Percentiles rank a stretch among this genome's conserved stretches.
Conservation (phyloP, 2,329 filamentous ascomycete genomes). For the Penicillium palitans region DNA sequence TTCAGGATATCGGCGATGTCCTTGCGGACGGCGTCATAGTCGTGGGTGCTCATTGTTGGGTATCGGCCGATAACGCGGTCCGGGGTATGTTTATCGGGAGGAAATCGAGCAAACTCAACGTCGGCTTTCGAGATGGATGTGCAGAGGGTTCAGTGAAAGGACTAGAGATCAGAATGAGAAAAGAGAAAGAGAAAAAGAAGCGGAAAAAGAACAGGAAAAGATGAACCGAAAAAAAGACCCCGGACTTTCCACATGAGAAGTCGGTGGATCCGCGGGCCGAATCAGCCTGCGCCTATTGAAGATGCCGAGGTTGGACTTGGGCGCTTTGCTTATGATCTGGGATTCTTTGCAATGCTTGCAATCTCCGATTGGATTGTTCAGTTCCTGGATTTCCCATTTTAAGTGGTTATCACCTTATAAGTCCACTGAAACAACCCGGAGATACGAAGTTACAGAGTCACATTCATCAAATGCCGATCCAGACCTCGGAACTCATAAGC, state of each 20-base stretch:
- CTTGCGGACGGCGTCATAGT: constrained; percentile 53
- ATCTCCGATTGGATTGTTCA: constrained; percentile 3
- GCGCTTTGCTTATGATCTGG: not conserved
- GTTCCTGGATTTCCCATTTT: not conserved
- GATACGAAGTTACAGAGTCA: constrained; percentile 1
- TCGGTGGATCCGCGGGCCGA: constrained; percentile 34
- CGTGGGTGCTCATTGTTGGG: constrained; percentile 36
- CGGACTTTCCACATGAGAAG: constrained; percentile 33
- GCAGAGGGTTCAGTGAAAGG: not conserved
- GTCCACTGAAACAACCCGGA: not conserved
- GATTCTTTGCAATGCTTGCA: not conserved
- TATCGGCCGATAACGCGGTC: constrained; percentile 29
- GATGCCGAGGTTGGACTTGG: constrained; percentile 33
- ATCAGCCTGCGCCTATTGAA: constrained; percentile 24
- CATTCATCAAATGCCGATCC: constrained; percentile 22
- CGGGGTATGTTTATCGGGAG: constrained; percentile 13
- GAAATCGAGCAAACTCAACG: constrained; percentile 5
- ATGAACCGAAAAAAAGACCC: constrained; percentile 9
- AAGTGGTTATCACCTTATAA: not conserved
- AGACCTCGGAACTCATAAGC: constrained; percentile 28
- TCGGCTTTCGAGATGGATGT: not conserved
- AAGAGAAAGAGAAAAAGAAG: not conserved
- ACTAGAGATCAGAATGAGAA: constrained; percentile 2
- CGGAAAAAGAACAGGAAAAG: constrained; percentile 5
- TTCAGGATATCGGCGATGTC: constrained; percentile 56